Percentiles rank a stretch among this genome's conserved stretches.
Evolutionary conservation across 1,139 yeast species (phyloP).

Genomic region (Blastobotrys persicus): DNA sequence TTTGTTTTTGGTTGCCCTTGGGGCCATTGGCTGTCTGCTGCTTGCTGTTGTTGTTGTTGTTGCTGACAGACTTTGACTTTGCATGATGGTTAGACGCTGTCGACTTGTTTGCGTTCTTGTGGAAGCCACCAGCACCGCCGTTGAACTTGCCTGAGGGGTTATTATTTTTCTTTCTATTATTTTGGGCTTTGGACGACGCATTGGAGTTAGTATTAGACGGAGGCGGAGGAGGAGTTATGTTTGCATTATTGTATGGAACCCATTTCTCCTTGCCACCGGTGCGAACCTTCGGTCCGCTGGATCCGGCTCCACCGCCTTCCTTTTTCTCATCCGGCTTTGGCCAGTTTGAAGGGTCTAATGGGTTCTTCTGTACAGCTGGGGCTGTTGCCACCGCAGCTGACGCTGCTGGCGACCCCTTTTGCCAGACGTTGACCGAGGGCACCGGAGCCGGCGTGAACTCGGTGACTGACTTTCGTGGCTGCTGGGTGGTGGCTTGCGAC

Average conservation of each 20-base stretch:
- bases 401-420: slow-evolving; percentile 21
- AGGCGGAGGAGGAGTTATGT: slow-evolving; percentile 7
- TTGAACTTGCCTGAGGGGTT: no score
- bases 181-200: background rate
- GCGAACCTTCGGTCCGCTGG: slow-evolving; percentile 40
- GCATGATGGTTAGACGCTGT: slow-evolving; percentile 14
- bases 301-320: slow-evolving; percentile 23
- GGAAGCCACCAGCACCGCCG: slow-evolving; percentile 16
- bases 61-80: slow-evolving; percentile 18
- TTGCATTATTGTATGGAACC: slow-evolving; percentile 64
- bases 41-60: slow-evolving; percentile 20
- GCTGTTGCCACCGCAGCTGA: slow-evolving; percentile 22
- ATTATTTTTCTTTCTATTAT: slow-evolving; percentile 5
- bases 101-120: slow-evolving; percentile 19
- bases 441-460: slow-evolving; percentile 45
- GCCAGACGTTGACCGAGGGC: slow-evolving; percentile 44
- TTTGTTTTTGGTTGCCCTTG: slow-evolving; percentile 12
- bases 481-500: slow-evolving; percentile 17
- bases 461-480: slow-evolving; percentile 21
- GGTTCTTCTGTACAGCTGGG: slow-evolving; percentile 19
- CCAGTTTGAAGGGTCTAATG: slow-evolving; percentile 52
- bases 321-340: slow-evolving; percentile 50
- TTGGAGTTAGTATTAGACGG: background rate
- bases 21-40: slow-evolving; percentile 6
- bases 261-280: slow-evolving; percentile 70